phyloP scores from a whole-genome alignment of 306 rosid species.

The Myrica gale region DNA sequence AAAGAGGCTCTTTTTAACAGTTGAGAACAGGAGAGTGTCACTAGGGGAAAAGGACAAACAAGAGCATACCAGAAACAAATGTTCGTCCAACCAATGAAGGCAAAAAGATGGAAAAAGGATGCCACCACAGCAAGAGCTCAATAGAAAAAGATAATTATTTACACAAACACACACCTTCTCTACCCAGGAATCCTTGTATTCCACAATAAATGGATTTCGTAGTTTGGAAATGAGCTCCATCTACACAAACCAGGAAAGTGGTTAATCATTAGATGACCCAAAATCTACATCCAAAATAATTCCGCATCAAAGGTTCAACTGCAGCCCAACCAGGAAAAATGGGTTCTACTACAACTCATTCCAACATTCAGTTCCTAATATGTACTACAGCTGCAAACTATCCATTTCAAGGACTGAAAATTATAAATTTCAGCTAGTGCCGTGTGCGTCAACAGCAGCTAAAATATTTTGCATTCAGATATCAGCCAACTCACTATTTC shows the following conservation, averaged over 20 bases:
- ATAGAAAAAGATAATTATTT: background rate
- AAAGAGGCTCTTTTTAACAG: background rate
- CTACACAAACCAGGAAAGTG: slow-evolving; percentile 39
- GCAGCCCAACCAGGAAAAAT: background rate
- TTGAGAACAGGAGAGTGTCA: too few relatives aligned
- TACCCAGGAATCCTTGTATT: slow-evolving; percentile 99
- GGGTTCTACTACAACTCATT: background rate
- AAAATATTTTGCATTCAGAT: background rate
- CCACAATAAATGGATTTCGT: slow-evolving; percentile 90
- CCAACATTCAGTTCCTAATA: background rate
- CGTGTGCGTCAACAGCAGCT: background rate
- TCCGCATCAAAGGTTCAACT: slow-evolving; percentile 17
- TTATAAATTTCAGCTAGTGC: background rate
- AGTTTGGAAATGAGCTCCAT: slow-evolving; percentile 95
- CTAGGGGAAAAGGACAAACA: background rate
- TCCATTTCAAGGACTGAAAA: slow-evolving; percentile 9
- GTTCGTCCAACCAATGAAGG: background rate
- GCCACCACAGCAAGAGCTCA: background rate
- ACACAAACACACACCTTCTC: slow-evolving; percentile 63
- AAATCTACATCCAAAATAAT: slow-evolving; percentile 18
- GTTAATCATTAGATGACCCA: slow-evolving; percentile 2
- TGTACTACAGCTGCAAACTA: background rate
- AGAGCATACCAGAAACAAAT: background rate
- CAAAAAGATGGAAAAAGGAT: background rate
- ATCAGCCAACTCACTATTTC: background rate